Conservation (phyloP, 2,329 filamentous ascomycete genomes). For the Cadophora gregata region DNA sequence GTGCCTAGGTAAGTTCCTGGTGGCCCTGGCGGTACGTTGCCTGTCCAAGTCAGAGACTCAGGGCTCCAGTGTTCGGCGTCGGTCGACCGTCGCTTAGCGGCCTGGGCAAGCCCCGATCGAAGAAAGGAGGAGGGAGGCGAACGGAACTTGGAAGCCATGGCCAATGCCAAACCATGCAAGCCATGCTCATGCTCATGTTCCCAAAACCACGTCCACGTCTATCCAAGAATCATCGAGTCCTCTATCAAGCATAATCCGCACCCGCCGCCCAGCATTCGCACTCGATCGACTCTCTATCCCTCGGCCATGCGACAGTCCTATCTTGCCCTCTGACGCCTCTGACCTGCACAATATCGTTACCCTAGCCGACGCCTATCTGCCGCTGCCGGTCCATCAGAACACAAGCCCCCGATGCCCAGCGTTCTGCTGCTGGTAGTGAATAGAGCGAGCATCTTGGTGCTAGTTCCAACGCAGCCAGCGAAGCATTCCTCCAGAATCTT, state of each 20-base stretch:
- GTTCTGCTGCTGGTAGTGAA: constrained; percentile 32
- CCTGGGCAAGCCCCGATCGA: neutral
- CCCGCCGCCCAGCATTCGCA: constrained; percentile 13
- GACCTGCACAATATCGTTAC: constrained; percentile 25
- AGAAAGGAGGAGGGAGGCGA: neutral
- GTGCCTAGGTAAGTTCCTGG: no score
- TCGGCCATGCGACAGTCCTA: constrained; percentile 32
- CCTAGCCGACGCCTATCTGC: constrained; percentile 12
- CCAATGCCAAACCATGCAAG: neutral
- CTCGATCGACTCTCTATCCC: neutral
- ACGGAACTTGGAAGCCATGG: neutral
- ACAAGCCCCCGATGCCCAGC: constrained; percentile 42
- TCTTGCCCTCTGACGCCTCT: constrained; percentile 21
- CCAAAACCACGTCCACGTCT: constrained; percentile 2
- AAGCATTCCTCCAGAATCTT: constrained; percentile 36
- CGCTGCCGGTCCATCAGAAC: constrained; percentile 20
- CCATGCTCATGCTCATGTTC: neutral
- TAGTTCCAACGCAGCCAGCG: constrained; percentile 41
- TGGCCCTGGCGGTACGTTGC: no score
- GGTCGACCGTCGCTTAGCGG: constrained; percentile 19
- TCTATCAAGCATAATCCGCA: constrained; percentile 13
- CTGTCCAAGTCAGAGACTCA: no score
- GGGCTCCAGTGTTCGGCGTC: constrained; percentile 9
- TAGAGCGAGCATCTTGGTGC: constrained; percentile 41
- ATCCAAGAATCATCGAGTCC: constrained; percentile 14